Conservation (phyloP, 768 basidiomycete species). For the Pleurotus pulmonarius region DNA sequence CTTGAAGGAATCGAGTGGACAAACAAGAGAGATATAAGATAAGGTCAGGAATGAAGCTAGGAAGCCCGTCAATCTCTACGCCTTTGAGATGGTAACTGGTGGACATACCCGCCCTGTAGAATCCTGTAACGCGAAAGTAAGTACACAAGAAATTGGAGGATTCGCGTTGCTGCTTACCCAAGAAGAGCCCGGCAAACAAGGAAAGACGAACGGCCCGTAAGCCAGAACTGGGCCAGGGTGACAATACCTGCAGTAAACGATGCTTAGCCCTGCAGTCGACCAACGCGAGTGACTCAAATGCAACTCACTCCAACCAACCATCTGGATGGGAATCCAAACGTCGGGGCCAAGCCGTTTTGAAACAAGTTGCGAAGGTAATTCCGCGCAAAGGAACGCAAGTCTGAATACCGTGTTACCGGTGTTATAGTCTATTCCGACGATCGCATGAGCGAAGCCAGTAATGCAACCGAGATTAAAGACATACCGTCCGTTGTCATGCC, state of each 20-base stretch:
- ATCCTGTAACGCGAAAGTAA: constrained; percentile 18
- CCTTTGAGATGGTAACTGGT: no score
- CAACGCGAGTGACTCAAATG: not conserved
- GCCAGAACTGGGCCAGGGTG: constrained; percentile 50
- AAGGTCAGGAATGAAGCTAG: constrained; percentile 53
- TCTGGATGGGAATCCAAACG: constrained; percentile 60
- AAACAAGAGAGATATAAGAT: constrained; percentile 59
- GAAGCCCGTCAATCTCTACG: no score
- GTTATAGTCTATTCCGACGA: constrained; percentile 41
- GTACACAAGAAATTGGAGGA: not conserved
- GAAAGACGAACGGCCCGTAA: constrained; percentile 49
- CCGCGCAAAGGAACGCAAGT: constrained; percentile 48
- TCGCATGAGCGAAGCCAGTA: no score
- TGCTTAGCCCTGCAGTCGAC: not conserved
- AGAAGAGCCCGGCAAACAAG: constrained; percentile 44
- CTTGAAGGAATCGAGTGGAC: constrained; percentile 13
- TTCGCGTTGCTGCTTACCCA: constrained; percentile 24
- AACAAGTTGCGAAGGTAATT: constrained; percentile 60
- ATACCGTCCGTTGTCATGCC: constrained; percentile 19
- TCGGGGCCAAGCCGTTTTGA: constrained; percentile 62
- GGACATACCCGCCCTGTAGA: constrained; percentile 43
- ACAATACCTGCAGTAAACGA: constrained; percentile 25
- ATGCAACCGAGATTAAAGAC: not conserved
- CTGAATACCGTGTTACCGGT: constrained; percentile 52
- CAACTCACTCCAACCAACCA: constrained; percentile 18